These are phyloP conservation scores for Trichomonascaceae sp. DNA, from an alignment of 1,139 yeast species.

Conservation along the genomic window DNA sequence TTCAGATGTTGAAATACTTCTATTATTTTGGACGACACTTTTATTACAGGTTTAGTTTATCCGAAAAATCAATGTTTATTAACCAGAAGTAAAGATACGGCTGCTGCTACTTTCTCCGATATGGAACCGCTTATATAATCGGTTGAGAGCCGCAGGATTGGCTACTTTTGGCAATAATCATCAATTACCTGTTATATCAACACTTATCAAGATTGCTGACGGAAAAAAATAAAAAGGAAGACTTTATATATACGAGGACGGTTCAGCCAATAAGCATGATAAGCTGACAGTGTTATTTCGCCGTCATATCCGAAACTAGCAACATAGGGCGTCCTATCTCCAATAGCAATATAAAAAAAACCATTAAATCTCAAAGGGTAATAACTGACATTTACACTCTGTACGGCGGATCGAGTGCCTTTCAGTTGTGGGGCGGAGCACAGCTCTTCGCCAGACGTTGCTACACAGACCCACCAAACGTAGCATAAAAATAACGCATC, in stretches of 20 bases:
- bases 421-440: too few species aligned
- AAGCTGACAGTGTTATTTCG: too few species aligned
- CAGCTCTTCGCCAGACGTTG: too few species aligned
- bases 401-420: too few species aligned
- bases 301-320: too few species aligned
- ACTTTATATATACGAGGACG: too few species aligned
- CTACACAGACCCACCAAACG: too few species aligned
- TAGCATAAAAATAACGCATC: too few species aligned
- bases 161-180: neutral
- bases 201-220: neutral
- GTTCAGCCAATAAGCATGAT: neutral
- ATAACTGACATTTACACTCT: too few species aligned
- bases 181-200: neutral
- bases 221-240: neutral
- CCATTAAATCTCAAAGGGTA: too few species aligned
- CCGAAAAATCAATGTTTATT: neutral
- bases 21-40: neutral
- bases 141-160: neutral
- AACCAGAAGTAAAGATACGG: neutral
- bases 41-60: neutral
- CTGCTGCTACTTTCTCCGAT: neutral
- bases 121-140: neutral
- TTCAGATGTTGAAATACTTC: neutral
- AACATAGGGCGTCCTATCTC: too few species aligned
- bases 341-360: too few species aligned